Base-by-base conservation (phyloP, 2,329 filamentous ascomycete genomes). In the Apiospora hydei region DNA sequence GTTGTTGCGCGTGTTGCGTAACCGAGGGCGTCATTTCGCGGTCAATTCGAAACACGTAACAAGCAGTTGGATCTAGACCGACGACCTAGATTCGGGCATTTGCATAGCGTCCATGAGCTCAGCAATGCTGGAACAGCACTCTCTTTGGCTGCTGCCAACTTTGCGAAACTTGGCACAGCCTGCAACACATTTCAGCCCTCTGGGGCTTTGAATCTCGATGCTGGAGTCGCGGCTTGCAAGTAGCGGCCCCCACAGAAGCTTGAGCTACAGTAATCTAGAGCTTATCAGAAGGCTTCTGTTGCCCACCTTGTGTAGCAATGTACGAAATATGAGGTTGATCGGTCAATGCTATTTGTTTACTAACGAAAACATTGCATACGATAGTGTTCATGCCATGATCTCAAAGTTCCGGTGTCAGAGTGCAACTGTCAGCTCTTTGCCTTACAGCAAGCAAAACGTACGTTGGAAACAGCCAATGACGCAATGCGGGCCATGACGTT, bases 401-500 rank as follows among this genome's bases (percentile, higher is more conserved):
- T 5, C 51, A 64, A 10, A n/a, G 57, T 11, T 64, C 11, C 18
- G 38, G 30, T 38, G 30, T 3, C 26, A 30, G 26, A 30, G 26
- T 30, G 26, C 26, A 30, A 30, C 26, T 30, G 26, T 30, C 7
- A 61, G 53, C 8, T 61, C 30, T 61, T 51, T 51, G 49, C 46
- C 46, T 49, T n/a, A n/a, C 46, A 10, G 46, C 21, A 53, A 30
- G 24, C 49, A 53, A 53, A 34, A 30, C 51, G 51, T 30, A 57
- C 51, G 51, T 57, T 38, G 30, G 6, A 14, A n/a, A 41, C 57
- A 41, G 34, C 30, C 57, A 41, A 41, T 64, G 57, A 64, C 57
- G 57, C 57, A 64, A 64, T 64, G 57, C 57, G 57, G 57, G 57
- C 57, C 34, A 64, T 64, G 57, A 64, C 57, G 57, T 64, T 64